Evolutionary conservation across 2,329 filamentous ascomycete genomes (phyloP).

Genomic region (Mycosphaerelloides madeirae): DNA sequence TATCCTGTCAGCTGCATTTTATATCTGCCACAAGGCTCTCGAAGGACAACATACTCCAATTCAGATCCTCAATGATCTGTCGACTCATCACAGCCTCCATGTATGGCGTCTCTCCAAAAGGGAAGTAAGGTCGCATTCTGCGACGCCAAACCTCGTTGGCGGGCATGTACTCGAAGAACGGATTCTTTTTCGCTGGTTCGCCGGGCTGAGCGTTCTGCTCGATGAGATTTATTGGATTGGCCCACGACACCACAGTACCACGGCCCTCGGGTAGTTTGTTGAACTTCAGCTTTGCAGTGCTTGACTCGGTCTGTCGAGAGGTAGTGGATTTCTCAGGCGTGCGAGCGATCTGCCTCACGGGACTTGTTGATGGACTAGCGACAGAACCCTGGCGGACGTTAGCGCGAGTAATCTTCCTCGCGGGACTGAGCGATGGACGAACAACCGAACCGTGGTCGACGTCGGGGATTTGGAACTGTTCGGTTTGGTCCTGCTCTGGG

Average conservation of each 20-base stretch:
- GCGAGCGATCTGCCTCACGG: too few relatives aligned
- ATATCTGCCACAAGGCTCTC: background rate
- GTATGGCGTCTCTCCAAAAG: constrained; percentile 30
- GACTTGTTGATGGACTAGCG: too few relatives aligned
- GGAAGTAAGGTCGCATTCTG: constrained; percentile 27
- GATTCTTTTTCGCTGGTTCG: constrained; percentile 21
- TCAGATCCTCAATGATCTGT: constrained; percentile 28
- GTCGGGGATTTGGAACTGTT: too few relatives aligned
- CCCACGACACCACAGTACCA: constrained; percentile 13
- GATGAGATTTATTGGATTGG: constrained; percentile 14
- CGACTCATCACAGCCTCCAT: constrained; percentile 25
- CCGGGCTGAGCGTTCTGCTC: background rate
- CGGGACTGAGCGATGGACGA: background rate
- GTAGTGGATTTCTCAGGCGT: background rate
- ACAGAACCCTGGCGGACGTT: too few relatives aligned
- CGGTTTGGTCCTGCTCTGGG: too few relatives aligned
- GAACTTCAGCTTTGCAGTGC: background rate
- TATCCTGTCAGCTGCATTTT: too few relatives aligned
- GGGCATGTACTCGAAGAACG: constrained; percentile 28
- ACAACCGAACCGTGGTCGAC: too few relatives aligned
- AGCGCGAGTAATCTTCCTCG: too few relatives aligned
- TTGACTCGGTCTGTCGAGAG: background rate
- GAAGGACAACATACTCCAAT: constrained; percentile 20
- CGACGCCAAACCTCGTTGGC: constrained; percentile 28
- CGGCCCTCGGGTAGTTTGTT: background rate